Base-by-base conservation (phyloP, 2,329 filamentous ascomycete genomes). In the Scleromitrula shiraiana region DNA sequence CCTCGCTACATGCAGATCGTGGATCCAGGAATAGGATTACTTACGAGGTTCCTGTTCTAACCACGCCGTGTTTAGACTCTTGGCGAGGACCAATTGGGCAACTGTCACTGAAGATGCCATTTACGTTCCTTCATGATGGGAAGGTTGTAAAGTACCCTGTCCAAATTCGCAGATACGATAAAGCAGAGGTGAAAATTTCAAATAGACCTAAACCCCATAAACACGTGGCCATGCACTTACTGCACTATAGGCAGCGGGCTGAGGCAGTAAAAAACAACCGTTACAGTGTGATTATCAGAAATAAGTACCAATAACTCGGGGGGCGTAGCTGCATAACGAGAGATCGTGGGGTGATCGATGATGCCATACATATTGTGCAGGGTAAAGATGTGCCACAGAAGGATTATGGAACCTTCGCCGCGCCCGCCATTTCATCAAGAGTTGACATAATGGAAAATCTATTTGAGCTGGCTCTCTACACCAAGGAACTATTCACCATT, bases 11-110 rank as follows among this genome's bases (percentile, higher is more conserved):
- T 36, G 45, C 45, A 32, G 38, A 22, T 35, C 17, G 27, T 22
- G 19, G 44, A 24, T 32, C 45, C 37, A 41, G 29, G 20, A 46
- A 47, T 35, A 47, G 45, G 29, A 47, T 41, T 27, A 27, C 8
- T 36, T 47, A 37, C 45, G 29, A 41, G n/a, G 7, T 17, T 32
- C 23, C 37, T 41, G 10, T 41, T 24, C 45, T 42, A 26, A 32
- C 45, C 26, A 36, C 22, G 20, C 29, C 37, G 17, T 22, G 23
- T 26, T 22, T 17, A 14, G 5, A 41, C 23, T 42, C 37, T 47
- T 47, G 45, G 37, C 38, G 20, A 1, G 19, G n/a, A n/a, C 29
- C 10, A 14, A 47, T 29, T 5, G 22, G 37, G 37, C 29, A 47
- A 35, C 29, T 20, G 17, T 10, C 14, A 27, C 41, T 12, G 45